These are phyloP conservation scores for Xylaria venustula DNA, from an alignment of 495 filamentous ascomycete genomes.

Conservation along the genomic window DNA sequence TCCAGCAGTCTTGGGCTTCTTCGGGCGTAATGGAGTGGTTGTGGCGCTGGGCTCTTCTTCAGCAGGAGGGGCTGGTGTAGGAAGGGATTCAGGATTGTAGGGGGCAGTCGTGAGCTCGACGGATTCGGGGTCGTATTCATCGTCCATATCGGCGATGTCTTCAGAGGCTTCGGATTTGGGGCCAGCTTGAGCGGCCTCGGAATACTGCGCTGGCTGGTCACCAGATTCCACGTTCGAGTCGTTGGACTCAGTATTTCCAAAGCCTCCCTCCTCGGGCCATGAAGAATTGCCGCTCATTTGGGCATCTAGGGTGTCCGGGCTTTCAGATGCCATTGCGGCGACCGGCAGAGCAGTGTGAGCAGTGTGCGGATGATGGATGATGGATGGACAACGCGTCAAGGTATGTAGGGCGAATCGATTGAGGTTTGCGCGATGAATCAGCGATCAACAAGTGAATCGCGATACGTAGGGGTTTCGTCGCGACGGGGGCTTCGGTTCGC, in stretches of 20 bases:
- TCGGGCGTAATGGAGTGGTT: slow-evolving; percentile 35
- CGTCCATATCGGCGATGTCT: slow-evolving; percentile 51
- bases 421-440: neutral
- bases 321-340: slow-evolving; percentile 34
- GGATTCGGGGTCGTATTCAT: slow-evolving; percentile 54
- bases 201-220: slow-evolving; percentile 46
- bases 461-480: neutral
- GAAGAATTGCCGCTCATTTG: slow-evolving; percentile 29
- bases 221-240: slow-evolving; percentile 55
- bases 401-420: neutral
- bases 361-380: no score
- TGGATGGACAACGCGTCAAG: neutral
- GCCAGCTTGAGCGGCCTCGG: slow-evolving; percentile 36
- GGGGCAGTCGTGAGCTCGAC: slow-evolving; percentile 35
- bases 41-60: slow-evolving; percentile 27
- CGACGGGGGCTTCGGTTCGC: no score
- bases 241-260: slow-evolving; percentile 49
- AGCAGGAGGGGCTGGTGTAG: slow-evolving; percentile 28
- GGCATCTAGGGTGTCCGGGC: slow-evolving; percentile 31
- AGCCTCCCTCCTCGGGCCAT: slow-evolving; percentile 53
- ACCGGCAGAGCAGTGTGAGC: neutral
- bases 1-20: slow-evolving; percentile 69
- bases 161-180: slow-evolving; percentile 43
- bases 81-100: slow-evolving; percentile 30
- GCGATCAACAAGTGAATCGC: neutral